Base-by-base conservation (phyloP, 2,329 filamentous ascomycete species). In the Phaeophleospora eucalypticola region DNA sequence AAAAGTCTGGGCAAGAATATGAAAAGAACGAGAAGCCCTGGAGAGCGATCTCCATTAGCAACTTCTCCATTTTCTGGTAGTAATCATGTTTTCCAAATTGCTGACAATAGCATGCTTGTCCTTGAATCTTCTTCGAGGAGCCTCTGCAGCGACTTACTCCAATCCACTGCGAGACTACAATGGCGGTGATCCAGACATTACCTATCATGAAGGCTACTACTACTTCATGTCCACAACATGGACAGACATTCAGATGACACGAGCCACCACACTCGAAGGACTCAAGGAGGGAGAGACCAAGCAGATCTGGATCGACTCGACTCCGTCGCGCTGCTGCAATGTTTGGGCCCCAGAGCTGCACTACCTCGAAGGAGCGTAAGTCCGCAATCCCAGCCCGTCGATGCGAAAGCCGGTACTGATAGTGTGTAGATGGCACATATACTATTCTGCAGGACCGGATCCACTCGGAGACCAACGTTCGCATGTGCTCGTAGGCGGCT, bases 271-370 rank as follows among this genome's bases (percentile, higher is more conserved):
- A 0, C 63, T 82, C 4, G 71, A 74, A 24, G 78, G 77, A 0
- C 62, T 82, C n/a, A 79, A 79, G 65, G 75, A 69, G 0, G 76
- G 72, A 0, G 68, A 72, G 32, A 72, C 69, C 16, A 78, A 77
- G 52, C 63, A 59, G 2, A 74, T 81, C 20, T 81, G 75, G 65
- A 70, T 68, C 0, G 74, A 77, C 45, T 64, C 61, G 3, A 71
- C 70, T 14, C 58, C 76, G 1, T 65, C 65, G 3, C 67, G 75
- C 14, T 76, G 74, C 61, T 76, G 75, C 59, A 79, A 79, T 44
- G 71, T 81, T 32, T 82, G 78, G 78, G 78, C 79, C 0, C 78
- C 78, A 0, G 78, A 80, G 54, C 64, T 79, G 0, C 77, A 80
- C 55, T 73, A 73, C 46, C 58, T 80, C 6, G 68, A 72, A 29